phyloP scores from a whole-genome alignment of 306 rosid genomes.

The Fragaria nilgerrensis region DNA sequence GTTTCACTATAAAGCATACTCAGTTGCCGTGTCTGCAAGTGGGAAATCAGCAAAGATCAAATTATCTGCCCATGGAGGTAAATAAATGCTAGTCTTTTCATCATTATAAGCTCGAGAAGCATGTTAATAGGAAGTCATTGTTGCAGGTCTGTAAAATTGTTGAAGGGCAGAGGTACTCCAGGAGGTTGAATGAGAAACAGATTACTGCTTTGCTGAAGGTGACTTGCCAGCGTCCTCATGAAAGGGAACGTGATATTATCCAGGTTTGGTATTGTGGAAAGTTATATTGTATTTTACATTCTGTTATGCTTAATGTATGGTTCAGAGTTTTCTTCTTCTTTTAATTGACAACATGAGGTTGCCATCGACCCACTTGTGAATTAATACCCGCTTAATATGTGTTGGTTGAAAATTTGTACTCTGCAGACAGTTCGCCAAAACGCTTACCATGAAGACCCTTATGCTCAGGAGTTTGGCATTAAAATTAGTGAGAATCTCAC shows the following conservation, averaged over 20 bases:
- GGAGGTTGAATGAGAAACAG: constrained; percentile 78
- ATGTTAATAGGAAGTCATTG: constrained; percentile 20
- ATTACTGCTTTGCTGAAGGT: constrained; percentile 85
- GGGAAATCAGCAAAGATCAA: constrained; percentile 85
- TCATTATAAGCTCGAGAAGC: not conserved
- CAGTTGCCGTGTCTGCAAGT: constrained; percentile 98
- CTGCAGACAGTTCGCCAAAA: constrained; percentile 77
- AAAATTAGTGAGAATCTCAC: constrained; percentile 84
- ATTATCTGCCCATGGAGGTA: constrained; percentile 99
- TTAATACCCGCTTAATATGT: not conserved
- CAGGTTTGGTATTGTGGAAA: constrained; percentile 47
- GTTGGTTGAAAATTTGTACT: constrained; percentile 8
- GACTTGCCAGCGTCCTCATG: constrained; percentile 90
- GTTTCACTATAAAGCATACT: constrained; percentile 70
- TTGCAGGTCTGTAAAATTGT: constrained; percentile 93
- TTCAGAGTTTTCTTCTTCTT: not conserved
- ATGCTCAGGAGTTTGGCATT: constrained; percentile 89
- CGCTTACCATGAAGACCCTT: constrained; percentile 79
- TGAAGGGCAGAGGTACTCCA: constrained; percentile 89
- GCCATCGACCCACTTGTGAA: not conserved
- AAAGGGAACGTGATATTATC: constrained; percentile 76
- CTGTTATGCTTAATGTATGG: not conserved
- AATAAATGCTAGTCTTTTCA: not conserved
- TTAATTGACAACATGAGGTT: not conserved
- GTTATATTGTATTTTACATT: not conserved